A percentile compares a stretch with the other conserved stretches of the same genome.
These are phyloP conservation scores for Phialophora expanda DNA, from an alignment of 2,329 filamentous ascomycete species.

Conservation along the genomic window DNA sequence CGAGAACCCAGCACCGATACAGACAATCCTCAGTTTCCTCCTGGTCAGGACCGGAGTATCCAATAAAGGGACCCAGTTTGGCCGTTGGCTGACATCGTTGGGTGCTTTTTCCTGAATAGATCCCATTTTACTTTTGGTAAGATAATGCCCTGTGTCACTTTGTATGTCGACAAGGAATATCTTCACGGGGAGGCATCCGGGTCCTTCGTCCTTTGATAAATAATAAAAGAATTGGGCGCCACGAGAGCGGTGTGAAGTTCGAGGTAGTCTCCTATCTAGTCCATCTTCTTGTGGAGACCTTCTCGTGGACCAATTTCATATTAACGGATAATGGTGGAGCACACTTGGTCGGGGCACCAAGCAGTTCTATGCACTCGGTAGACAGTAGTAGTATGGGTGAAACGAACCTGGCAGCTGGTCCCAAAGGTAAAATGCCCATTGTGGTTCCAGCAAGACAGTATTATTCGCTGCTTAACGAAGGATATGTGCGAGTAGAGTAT, in stretches of 20 bases:
- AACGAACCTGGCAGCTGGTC: slow-evolving; percentile 17
- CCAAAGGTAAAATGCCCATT: slow-evolving; percentile 18
- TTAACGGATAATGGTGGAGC: slow-evolving; percentile 16
- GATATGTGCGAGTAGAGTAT: slow-evolving; percentile 16
- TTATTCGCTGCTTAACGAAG: slow-evolving; percentile 13
- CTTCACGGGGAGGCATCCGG: slow-evolving; percentile 4
- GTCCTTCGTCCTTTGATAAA: slow-evolving; percentile 19
- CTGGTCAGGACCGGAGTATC: slow-evolving; percentile 19
- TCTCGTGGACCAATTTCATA: slow-evolving; percentile 14
- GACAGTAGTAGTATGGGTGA: slow-evolving; percentile 18
- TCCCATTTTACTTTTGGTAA: slow-evolving; percentile 19
- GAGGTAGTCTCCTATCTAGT: slow-evolving; percentile 10
- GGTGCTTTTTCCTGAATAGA: slow-evolving; percentile 15
- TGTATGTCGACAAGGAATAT: slow-evolving; percentile 16
- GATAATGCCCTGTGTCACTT: slow-evolving; percentile 18
- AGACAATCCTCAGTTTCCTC: slow-evolving; percentile 34
- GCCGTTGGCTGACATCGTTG: slow-evolving; percentile 11
- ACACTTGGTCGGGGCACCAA: slow-evolving; percentile 16
- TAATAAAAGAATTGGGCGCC: slow-evolving; percentile 18
- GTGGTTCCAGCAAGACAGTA: slow-evolving; percentile 19
- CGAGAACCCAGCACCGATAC: slow-evolving; percentile 35
- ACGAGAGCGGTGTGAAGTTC: slow-evolving; percentile 18
- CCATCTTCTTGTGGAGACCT: slow-evolving; percentile 17
- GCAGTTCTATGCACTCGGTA: slow-evolving; percentile 16
- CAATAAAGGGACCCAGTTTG: slow-evolving; percentile 14